phyloP scores from a whole-genome alignment of 2,329 filamentous ascomycete genomes.

The Fusarium mangiferae region DNA sequence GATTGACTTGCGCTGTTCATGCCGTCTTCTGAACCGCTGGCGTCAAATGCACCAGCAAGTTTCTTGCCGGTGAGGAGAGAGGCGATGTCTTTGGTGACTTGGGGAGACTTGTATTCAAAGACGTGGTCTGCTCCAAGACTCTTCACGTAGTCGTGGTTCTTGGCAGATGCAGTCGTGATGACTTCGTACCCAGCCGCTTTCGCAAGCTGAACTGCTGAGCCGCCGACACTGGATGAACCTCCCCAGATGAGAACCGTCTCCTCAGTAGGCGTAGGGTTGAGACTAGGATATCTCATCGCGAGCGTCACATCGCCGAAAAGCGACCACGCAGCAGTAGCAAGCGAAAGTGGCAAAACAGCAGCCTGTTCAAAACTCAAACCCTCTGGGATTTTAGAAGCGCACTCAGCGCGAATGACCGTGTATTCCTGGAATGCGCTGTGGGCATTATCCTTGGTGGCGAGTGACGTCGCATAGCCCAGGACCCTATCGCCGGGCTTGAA shows the following conservation, averaged over 20 bases:
- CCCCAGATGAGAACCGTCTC: constrained; percentile 54
- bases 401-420: constrained; percentile 14
- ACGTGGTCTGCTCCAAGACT: constrained; percentile 55
- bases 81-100: constrained; percentile 28
- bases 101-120: constrained; percentile 56
- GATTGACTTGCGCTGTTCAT: constrained; percentile 4
- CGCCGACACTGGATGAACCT: constrained; percentile 59
- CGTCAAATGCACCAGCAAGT: constrained; percentile 16
- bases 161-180: constrained; percentile 53
- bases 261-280: background rate
- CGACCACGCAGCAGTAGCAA: constrained; percentile 34
- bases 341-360: constrained; percentile 34
- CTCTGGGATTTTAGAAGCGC: constrained; percentile 32
- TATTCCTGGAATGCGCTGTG: constrained; percentile 35
- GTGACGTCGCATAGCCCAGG: constrained; percentile 43
- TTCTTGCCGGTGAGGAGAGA: constrained; percentile 1
- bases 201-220: constrained; percentile 58
- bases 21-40: constrained; percentile 10
- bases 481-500: constrained; percentile 40
- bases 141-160: constrained; percentile 57
- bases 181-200: constrained; percentile 57
- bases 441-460: constrained; percentile 43
- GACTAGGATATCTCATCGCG: constrained; percentile 11
- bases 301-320: constrained; percentile 34
- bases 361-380: constrained; percentile 33